phyloP scores from a whole-genome alignment of 352 stramenopile genomes.

The Chrysophaeum taylorii region DNA sequence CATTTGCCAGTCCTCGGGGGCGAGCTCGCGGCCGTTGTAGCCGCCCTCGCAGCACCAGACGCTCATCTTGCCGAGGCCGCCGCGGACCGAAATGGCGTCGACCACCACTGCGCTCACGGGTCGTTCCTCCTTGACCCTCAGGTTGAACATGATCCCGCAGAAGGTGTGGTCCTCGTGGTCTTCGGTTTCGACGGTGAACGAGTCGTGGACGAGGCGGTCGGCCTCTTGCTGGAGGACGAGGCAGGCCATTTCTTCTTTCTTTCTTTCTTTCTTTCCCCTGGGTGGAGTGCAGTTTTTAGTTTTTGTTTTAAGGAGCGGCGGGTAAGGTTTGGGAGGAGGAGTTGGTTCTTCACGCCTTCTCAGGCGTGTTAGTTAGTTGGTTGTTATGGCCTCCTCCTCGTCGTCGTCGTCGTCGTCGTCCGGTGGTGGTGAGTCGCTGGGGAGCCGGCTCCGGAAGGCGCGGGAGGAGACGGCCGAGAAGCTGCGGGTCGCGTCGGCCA shows the following conservation, averaged over 20 bases:
- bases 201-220: conserved; percentile 27
- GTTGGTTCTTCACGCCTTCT: too few species aligned
- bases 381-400: too few species aligned
- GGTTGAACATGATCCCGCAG: conserved; percentile 31
- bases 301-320: too few species aligned
- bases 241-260: conserved; percentile 22
- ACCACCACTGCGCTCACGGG: conserved; percentile 25
- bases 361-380: too few species aligned
- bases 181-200: conserved; percentile 21
- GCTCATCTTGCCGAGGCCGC: conserved; percentile 18
- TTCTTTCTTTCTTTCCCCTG: too few species aligned
- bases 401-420: too few species aligned
- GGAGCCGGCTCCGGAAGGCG: too few species aligned
- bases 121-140: conserved; percentile 14
- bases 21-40: conserved; percentile 12
- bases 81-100: conserved; percentile 19
- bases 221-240: conserved; percentile 20
- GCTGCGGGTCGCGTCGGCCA: too few species aligned
- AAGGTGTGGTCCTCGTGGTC: conserved; percentile 33
- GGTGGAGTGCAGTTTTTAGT: too few species aligned
- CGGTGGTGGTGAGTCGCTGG: too few species aligned
- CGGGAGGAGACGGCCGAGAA: too few species aligned
- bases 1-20: not conserved
- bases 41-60: conserved; percentile 22
- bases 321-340: too few species aligned